These are phyloP conservation scores for Diaporthe aspalathi DNA, from an alignment of 2,329 filamentous ascomycete species.

Conservation along the genomic window DNA sequence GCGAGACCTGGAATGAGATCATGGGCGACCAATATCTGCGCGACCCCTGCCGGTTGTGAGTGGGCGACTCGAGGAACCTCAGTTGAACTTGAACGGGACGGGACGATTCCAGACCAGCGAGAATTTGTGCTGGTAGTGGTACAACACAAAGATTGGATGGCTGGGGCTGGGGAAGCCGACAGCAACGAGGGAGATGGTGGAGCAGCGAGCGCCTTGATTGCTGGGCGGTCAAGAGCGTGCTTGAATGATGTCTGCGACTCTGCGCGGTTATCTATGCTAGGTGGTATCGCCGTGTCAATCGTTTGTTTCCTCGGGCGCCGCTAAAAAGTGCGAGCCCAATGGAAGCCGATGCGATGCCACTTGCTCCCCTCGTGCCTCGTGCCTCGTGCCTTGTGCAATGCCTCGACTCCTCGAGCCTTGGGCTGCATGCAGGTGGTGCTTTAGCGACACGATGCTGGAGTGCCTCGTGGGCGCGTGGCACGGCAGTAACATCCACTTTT, in stretches of 20 bases:
- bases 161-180: slow-evolving; percentile 11
- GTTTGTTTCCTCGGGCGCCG: slow-evolving; percentile 25
- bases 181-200: slow-evolving; percentile 5
- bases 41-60: slow-evolving; percentile 28
- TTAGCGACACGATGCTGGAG: slow-evolving; percentile 20
- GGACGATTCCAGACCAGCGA: slow-evolving; percentile 20
- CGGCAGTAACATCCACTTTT: neutral
- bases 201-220: slow-evolving; percentile 15
- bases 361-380: neutral
- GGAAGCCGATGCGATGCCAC: neutral
- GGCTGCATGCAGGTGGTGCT: slow-evolving; percentile 24
- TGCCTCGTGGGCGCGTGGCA: slow-evolving; percentile 13
- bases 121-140: slow-evolving; percentile 20
- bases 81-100: slow-evolving; percentile 5
- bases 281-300: slow-evolving; percentile 26
- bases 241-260: slow-evolving; percentile 18
- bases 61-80: slow-evolving; percentile 16
- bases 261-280: slow-evolving; percentile 9
- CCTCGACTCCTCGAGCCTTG: slow-evolving; percentile 21
- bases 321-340: slow-evolving; percentile 26
- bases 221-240: slow-evolving; percentile 21
- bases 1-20: slow-evolving; percentile 38
- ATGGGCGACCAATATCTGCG: slow-evolving; percentile 33
- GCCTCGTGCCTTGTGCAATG: neutral
- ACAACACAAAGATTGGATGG: slow-evolving; percentile 21